Conservation (phyloP, 179 eudicot genomes). For the Beta lomatogona region DNA sequence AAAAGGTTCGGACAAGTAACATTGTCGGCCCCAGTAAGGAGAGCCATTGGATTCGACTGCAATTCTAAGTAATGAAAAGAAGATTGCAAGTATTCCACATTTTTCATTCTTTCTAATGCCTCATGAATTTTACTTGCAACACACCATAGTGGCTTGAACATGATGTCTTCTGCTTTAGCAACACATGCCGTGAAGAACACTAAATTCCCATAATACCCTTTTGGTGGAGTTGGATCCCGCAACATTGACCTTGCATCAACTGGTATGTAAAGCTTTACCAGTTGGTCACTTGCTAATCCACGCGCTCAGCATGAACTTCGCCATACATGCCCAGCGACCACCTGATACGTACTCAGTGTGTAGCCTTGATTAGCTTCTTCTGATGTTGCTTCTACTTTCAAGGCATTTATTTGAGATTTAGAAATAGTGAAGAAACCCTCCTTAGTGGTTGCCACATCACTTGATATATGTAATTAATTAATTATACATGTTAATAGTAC, state of each 20-base stretch:
- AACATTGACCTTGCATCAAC: conserved; percentile 49
- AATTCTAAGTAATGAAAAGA: conserved; percentile 50
- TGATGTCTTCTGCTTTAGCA: conserved; percentile 38
- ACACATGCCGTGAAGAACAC: conserved; percentile 41
- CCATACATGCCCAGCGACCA: conserved; percentile 52
- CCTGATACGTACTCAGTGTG: conserved; percentile 38
- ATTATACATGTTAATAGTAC: background rate
- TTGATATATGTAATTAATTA: background rate
- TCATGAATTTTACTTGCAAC: conserved; percentile 36
- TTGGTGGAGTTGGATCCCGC: conserved; percentile 31
- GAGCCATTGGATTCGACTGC: conserved; percentile 32
- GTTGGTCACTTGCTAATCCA: conserved; percentile 36
- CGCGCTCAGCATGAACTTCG: conserved; percentile 49
- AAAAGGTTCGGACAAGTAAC: conserved; percentile 48
- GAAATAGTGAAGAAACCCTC: conserved; percentile 15
- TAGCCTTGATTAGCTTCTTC: conserved; percentile 9
- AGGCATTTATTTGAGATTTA: conserved; percentile 33
- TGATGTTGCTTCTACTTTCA: conserved; percentile 26
- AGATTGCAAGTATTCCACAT: conserved; percentile 49
- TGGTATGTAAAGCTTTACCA: conserved; percentile 48
- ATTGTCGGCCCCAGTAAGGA: conserved; percentile 36
- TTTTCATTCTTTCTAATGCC: conserved; percentile 32
- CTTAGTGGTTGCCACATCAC: background rate
- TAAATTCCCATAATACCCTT: conserved; percentile 46
- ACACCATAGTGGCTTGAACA: conserved; percentile 34